A percentile compares a stretch with the other conserved stretches of the same genome.
These are phyloP conservation scores for Leishmania amazonensis DNA, from an alignment of 208 protist genomes.

Conservation along the genomic window DNA sequence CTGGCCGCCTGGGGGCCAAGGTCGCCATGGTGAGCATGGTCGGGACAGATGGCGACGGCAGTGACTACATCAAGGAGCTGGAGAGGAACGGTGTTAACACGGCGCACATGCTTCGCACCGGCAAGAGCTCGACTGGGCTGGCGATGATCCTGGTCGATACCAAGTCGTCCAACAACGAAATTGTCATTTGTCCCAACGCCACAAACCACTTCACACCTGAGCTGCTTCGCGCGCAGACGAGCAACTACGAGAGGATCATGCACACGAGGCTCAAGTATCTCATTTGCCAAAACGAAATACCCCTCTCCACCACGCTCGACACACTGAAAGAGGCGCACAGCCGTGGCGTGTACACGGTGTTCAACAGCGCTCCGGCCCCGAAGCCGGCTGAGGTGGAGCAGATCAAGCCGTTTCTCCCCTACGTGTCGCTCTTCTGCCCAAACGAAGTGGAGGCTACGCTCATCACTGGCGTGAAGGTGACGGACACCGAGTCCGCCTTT, in stretches of 20 bases:
- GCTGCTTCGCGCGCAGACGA: constrained; percentile 48
- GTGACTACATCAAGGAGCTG: constrained; percentile 81
- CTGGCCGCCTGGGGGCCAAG: constrained; percentile 79
- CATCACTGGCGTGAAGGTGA: constrained; percentile 82
- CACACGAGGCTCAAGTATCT: constrained; percentile 63
- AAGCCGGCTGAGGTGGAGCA: constrained; percentile 58
- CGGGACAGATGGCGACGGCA: constrained; percentile 85
- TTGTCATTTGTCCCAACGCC: constrained; percentile 93
- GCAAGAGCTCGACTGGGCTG: constrained; percentile 66
- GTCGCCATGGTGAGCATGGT: constrained; percentile 91
- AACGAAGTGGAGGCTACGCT: constrained; percentile 93
- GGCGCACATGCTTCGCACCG: constrained; percentile 53
- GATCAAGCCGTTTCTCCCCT: constrained; percentile 77
- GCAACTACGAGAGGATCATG: constrained; percentile 66
- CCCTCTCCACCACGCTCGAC: constrained; percentile 80
- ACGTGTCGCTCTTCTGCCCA: constrained; percentile 90
- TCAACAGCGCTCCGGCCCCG: constrained; percentile 92
- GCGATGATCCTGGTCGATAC: constrained; percentile 93
- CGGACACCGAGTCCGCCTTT: constrained; percentile 54
- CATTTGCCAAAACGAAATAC: constrained; percentile 94
- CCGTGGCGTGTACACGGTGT: constrained; percentile 91
- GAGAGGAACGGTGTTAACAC: constrained; percentile 86
- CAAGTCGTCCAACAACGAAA: constrained; percentile 88
- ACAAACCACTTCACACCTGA: constrained; percentile 69
- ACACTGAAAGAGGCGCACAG: constrained; percentile 76